phyloP scores from a whole-genome alignment of 192 early-diverging fungal species.

The Phlyctochytrium bullatum region DNA sequence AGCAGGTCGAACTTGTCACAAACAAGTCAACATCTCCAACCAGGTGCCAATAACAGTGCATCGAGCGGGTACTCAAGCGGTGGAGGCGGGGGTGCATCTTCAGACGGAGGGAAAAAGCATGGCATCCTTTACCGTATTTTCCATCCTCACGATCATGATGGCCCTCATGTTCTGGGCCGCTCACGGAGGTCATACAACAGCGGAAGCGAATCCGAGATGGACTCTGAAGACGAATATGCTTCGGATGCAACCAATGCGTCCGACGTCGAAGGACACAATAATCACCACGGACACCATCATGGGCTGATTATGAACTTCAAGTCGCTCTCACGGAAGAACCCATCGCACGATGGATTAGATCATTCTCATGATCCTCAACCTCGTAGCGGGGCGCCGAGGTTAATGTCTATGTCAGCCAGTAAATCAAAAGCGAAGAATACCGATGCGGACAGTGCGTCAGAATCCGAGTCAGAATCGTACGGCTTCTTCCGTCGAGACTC shows the following conservation, averaged over 20 bases:
- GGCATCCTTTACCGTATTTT: slow-evolving; percentile 43
- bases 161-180: slow-evolving; percentile 21
- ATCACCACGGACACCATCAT: not conserved
- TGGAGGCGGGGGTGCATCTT: not conserved
- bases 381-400: not conserved
- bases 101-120: slow-evolving; percentile 5
- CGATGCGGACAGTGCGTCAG: not conserved
- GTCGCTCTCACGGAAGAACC: too few relatives aligned
- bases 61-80: not conserved
- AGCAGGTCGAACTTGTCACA: too few relatives aligned
- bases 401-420: not conserved
- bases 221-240: slow-evolving; percentile 13
- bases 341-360: too few relatives aligned
- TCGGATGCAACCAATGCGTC: slow-evolving; percentile 6
- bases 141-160: slow-evolving; percentile 23
- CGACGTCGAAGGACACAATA: too few relatives aligned
- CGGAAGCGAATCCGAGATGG: slow-evolving; percentile 28
- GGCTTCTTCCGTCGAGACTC: not conserved
- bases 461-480: not conserved
- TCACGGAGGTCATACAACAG: slow-evolving; percentile 32
- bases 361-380: too few relatives aligned
- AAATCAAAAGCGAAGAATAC: too few relatives aligned
- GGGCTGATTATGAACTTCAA: not conserved
- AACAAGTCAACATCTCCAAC: too few relatives aligned
- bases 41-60: not conserved